These are phyloP conservation scores for Cubamyces sp. DNA, from an alignment of 768 basidiomycete genomes.

Conservation along the genomic window DNA sequence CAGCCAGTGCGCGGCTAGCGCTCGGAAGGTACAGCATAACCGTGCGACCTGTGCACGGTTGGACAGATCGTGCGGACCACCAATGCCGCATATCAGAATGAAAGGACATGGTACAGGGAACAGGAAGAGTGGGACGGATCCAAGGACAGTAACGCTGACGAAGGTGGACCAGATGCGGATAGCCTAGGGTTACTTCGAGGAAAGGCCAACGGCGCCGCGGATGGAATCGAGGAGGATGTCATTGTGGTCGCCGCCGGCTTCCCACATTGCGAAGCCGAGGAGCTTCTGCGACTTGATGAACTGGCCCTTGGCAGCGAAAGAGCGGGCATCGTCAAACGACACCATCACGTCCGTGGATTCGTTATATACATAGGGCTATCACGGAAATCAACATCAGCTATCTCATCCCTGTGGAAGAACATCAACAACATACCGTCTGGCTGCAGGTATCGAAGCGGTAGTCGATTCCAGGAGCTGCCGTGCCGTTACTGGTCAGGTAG, in stretches of 20 bases:
- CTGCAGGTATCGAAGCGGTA: constrained; percentile 68
- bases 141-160: neutral
- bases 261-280: constrained; percentile 75
- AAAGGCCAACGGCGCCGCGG: constrained; percentile 28
- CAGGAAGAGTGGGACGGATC: neutral
- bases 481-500: constrained; percentile 53
- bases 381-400: too few relatives aligned
- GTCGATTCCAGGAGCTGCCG: constrained; percentile 50
- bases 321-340: constrained; percentile 65
- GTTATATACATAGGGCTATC: constrained; percentile 72
- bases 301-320: constrained; percentile 62
- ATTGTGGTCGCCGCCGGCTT: constrained; percentile 67
- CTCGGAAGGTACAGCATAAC: neutral
- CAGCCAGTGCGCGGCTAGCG: neutral
- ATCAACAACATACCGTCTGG: constrained; percentile 60
- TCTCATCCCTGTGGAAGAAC: too few relatives aligned
- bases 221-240: constrained; percentile 67
- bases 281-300: constrained; percentile 59
- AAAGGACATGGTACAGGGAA: too few relatives aligned
- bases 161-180: neutral
- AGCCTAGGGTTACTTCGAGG: constrained; percentile 3
- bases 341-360: constrained; percentile 55
- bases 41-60: constrained; percentile 3
- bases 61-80: neutral
- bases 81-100: neutral